Base-by-base conservation (phyloP, 257 asterid genomes). In the Lantana camara region DNA sequence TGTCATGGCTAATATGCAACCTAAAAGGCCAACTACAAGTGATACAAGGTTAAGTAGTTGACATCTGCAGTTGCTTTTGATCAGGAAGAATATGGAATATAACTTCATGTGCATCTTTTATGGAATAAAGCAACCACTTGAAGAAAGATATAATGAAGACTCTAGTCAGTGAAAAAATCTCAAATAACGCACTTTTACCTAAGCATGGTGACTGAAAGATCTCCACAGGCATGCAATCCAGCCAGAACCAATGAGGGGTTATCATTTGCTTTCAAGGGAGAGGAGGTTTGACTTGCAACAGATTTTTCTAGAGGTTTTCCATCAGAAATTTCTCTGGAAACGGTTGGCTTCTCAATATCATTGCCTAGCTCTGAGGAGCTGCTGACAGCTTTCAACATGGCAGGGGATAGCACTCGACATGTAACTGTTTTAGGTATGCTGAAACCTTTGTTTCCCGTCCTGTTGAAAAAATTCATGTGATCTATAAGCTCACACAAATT, bases 151-250 rank as follows among this genome's bases (percentile, higher is more conserved):
- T 48, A 41, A 56, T 40, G 64, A 34, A 32, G 47, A 69, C 54
- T 58, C 61, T 11, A 20, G 13, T 47, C 15, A 56, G 17, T 68
- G 22, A 22, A 70, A 57, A 66, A 59, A 32, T 37, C 48, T 12
- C 42, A 53, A 23, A 58, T 4, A 41, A 22, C n/a, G 35, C 45
- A 78, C 52, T 15, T 58, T 73, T 60, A 92, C 98, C 98, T 83
- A 64, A 92, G 82, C 97, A 92, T 92, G 61, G 98, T 85, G 67
- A 85, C 94, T 17, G 97, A 92, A 69, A 92, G 96, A 80, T 89
- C 95, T 62, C 98, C 98, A 65, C 98, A 92, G 35, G 98, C 94
- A 81, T 89, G 97, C 68, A 92, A 97, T 68, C 98, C 98, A 61
- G 98, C 94, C 57, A 92, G 86, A 68, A 92, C 73, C 68, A 89